A percentile compares a stretch with the other conserved stretches of the same genome.
phyloP scores from a whole-genome alignment of 257 asterid genomes.

The Paulownia fortunei region DNA sequence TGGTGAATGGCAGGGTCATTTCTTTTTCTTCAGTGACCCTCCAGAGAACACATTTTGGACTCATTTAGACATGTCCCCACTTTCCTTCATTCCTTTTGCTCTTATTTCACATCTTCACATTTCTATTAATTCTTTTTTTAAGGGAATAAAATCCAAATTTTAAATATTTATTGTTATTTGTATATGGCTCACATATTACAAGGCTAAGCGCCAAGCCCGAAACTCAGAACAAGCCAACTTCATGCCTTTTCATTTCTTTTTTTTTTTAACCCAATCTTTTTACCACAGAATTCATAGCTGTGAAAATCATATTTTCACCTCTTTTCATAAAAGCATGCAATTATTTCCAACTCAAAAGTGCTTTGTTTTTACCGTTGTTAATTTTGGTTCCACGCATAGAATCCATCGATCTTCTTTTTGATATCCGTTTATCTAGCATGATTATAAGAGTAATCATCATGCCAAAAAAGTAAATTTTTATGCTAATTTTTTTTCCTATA shows the following conservation, averaged over 20 bases:
- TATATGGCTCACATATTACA: too few species aligned
- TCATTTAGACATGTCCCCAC: slow-evolving; percentile 51
- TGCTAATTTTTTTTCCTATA: too few species aligned
- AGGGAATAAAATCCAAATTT: too few species aligned
- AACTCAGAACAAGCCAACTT: neutral
- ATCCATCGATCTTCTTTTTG: too few species aligned
- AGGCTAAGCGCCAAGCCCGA: too few species aligned
- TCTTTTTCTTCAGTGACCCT: slow-evolving; percentile 56
- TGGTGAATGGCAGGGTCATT: slow-evolving; percentile 44
- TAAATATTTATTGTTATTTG: too few species aligned
- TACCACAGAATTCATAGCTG: neutral
- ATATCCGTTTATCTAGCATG: too few species aligned
- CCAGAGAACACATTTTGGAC: slow-evolving; percentile 56
- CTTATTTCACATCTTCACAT: slow-evolving; percentile 34
- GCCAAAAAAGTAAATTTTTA: too few species aligned
- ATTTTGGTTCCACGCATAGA: too few species aligned
- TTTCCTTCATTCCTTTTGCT: slow-evolving; percentile 47
- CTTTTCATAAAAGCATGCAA: neutral
- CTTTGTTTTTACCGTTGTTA: too few species aligned
- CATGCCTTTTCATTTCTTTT: neutral
- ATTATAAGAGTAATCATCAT: too few species aligned
- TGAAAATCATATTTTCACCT: neutral
- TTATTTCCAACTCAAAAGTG: too few species aligned
- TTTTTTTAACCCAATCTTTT: neutral
- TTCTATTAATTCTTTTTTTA: neutral